Evolutionary conservation across 305 asterid species (phyloP), one percentile per base, ranked within the genome.

Genomic region (Fraxinus velutina): DNA sequence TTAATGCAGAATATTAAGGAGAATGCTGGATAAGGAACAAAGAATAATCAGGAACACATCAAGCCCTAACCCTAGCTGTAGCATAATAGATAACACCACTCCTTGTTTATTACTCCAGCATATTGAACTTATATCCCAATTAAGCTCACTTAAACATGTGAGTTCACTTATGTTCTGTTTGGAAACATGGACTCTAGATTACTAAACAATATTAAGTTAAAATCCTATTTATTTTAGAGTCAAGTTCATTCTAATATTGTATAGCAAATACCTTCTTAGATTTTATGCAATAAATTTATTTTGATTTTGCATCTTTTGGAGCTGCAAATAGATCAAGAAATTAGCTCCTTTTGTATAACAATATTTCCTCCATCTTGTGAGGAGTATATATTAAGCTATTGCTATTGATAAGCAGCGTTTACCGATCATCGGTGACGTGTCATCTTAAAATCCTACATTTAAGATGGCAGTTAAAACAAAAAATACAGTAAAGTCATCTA

Each of bases 41-140:
- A 83, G 84, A 86, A 86, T 86, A 81, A 82, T 32, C 78, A 73
- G 75, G 42, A 78, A 73, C 70, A 76, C 76, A 76, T 81, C 80
- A 78, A 86, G 76, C 85, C 83, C 85, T 80, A 83, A 84, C 87
- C 89, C 87, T 87, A 86, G 21, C 27, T 5, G 55, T 79, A 79
- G 78, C 8, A 57, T 79, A 36, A 70, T 75, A 76, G 73, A 39
- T 79, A 50, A 64, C 44, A 75, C 33, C 5, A 36, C 79, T 37
- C 50, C 62, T 76, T 73, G 47, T 77, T 81, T 76, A 72, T 62
- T 76, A 73, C 64, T 66, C 27, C 33, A 34, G n/a, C 15, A 50
- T 24, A 81, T 57, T 12, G 42, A 62, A 6, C 39, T 81, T 44
- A 12, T 44, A 12, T 44, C 55, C 55, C 3, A 12, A 44, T 44